Conservation (phyloP, 257 asterid species). For the Agastache rugosa region DNA sequence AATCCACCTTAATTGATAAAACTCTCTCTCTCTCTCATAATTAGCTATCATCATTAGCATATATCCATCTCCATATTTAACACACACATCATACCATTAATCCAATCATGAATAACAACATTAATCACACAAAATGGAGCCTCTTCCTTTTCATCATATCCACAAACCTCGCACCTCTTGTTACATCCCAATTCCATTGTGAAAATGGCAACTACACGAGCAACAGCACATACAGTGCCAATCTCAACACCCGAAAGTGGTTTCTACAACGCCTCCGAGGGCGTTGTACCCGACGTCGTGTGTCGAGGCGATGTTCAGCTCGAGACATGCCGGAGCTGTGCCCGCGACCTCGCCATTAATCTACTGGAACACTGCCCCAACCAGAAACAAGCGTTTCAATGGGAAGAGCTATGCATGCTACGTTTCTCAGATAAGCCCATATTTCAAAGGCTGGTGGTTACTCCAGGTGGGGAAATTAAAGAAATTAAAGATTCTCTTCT, state of each 20-base stretch:
- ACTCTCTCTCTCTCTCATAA: too few relatives aligned
- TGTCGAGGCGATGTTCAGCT: background rate
- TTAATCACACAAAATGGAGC: background rate
- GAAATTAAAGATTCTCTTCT: too few relatives aligned
- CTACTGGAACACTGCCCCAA: background rate
- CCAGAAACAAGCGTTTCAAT: background rate
- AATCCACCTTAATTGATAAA: too few relatives aligned
- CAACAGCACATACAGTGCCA: background rate
- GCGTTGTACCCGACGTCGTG: background rate
- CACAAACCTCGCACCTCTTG: background rate
- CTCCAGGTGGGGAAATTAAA: background rate
- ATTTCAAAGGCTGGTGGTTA: background rate
- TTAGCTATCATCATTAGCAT: too few relatives aligned
- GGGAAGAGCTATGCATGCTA: background rate
- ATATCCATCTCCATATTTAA: too few relatives aligned
- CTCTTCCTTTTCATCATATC: background rate
- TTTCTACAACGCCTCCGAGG: conserved; percentile 10
- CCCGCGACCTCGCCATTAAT: background rate
- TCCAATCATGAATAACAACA: too few relatives aligned
- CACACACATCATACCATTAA: too few relatives aligned
- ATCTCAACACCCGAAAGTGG: background rate
- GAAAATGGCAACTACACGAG: background rate
- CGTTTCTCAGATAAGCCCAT: background rate
- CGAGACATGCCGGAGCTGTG: background rate
- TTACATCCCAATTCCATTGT: background rate